Evolutionary conservation across 352 stramenopile genomes (phyloP).

Genomic region (Globisporangium sylvaticum): DNA sequence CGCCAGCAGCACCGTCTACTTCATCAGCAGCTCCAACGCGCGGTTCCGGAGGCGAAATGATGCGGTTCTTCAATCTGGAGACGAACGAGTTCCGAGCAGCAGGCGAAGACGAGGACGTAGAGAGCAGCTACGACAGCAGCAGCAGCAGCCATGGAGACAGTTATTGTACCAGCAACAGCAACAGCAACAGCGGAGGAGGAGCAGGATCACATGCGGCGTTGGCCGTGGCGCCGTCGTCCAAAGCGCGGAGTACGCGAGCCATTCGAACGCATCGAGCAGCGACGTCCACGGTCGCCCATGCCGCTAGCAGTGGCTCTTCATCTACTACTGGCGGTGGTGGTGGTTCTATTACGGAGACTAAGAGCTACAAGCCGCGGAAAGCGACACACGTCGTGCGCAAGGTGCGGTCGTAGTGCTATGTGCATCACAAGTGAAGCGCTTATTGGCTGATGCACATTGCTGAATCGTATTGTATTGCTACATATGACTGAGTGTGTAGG

Average conservation of each 20-base stretch:
- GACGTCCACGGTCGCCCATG: neutral
- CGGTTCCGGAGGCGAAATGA: neutral
- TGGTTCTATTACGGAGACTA: too few species aligned
- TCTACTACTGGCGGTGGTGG: too few species aligned
- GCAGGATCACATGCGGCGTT: neutral
- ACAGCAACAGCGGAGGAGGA: neutral
- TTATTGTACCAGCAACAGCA: neutral
- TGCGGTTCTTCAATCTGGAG: neutral
- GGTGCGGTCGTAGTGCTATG: neutral
- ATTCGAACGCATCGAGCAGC: neutral
- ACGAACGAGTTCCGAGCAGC: neutral
- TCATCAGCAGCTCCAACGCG: too few species aligned
- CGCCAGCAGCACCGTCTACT: neutral
- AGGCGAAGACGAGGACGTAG: neutral
- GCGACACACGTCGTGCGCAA: conserved; percentile 9
- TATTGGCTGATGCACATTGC: neutral
- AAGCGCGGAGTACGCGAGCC: neutral
- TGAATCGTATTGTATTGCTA: neutral
- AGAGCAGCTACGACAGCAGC: neutral
- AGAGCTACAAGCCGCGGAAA: conserved; percentile 6
- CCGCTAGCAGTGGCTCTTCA: neutral
- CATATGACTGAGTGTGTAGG: conserved; percentile 2
- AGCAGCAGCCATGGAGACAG: neutral
- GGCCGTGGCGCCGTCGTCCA: neutral
- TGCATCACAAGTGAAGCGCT: neutral